Percentiles rank a stretch among this genome's conserved stretches.
These are phyloP conservation scores for Saccharomycopsis hybrid DNA, from an alignment of 1,139 yeast species.

Conservation along the genomic window DNA sequence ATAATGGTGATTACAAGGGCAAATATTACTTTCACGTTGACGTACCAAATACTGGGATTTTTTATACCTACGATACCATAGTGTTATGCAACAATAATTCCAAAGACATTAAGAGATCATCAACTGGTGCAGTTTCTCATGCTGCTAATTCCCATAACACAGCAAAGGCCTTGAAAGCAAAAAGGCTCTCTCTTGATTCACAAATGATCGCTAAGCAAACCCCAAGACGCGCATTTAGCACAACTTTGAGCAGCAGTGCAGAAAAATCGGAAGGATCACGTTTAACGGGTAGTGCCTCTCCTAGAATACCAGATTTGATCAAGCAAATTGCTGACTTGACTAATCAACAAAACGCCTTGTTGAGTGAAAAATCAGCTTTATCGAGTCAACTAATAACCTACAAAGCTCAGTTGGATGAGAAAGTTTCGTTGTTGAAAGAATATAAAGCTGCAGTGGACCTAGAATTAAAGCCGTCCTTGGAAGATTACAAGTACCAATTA, in stretches of 20 bases:
- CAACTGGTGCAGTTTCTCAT: background rate
- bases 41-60: constrained; percentile 63
- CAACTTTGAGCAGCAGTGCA: background rate
- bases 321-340: constrained; percentile 9
- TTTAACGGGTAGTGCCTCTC: background rate
- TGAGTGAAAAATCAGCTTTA: constrained; percentile 17
- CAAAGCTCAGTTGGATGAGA: constrained; percentile 30
- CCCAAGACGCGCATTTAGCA: constrained; percentile 7
- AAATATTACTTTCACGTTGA: constrained; percentile 55
- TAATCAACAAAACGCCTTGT: constrained; percentile 6
- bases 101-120: constrained; percentile 2
- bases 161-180: constrained; percentile 3
- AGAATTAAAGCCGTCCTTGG: constrained; percentile 41
- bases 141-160: background rate
- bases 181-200: constrained; percentile 14
- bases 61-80: constrained; percentile 61
- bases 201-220: background rate
- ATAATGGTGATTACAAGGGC: constrained; percentile 67
- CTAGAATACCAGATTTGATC: background rate
- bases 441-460: constrained; percentile 40
- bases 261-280: background rate
- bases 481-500: constrained; percentile 39
- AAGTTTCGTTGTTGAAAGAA: constrained; percentile 36
- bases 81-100: constrained; percentile 4
- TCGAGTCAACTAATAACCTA: constrained; percentile 19